Conservation (phyloP, 169 alveolate genomes). For the Cyclospora cayetanensis region DNA sequence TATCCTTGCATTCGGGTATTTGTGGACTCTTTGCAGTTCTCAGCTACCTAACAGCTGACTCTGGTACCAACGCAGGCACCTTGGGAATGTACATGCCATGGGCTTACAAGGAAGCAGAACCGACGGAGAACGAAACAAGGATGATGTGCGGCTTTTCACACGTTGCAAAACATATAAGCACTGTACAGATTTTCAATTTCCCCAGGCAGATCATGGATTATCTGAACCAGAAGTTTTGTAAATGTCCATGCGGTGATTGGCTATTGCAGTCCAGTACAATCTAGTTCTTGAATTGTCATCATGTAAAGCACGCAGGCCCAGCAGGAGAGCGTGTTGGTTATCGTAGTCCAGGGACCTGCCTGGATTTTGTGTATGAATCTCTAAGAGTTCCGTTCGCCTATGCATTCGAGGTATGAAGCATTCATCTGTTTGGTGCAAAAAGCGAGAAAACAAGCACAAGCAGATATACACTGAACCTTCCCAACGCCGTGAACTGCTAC, state of each 20-base stretch:
- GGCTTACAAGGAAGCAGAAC: slow-evolving; percentile 42
- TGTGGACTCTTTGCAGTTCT: background rate
- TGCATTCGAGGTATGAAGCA: slow-evolving; percentile 33
- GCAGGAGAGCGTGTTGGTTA: slow-evolving; percentile 45
- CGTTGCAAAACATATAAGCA: background rate
- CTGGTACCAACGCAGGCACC: slow-evolving; percentile 16
- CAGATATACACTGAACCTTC: slow-evolving; percentile 32
- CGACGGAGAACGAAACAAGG: background rate
- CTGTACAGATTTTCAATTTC: background rate
- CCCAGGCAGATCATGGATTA: background rate
- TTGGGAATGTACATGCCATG: slow-evolving; percentile 60
- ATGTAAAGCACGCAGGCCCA: background rate
- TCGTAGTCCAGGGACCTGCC: slow-evolving; percentile 60
- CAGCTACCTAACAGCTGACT: no score
- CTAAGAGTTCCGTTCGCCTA: slow-evolving; percentile 18
- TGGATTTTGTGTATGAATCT: slow-evolving; percentile 59
- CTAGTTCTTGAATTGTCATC: background rate
- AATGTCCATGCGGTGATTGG: slow-evolving; percentile 37
- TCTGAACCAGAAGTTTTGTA: slow-evolving; percentile 25
- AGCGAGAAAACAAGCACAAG: background rate
- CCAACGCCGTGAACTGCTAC: background rate
- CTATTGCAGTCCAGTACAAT: background rate
- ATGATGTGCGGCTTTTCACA: slow-evolving; percentile 9
- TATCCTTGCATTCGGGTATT: slow-evolving; percentile 54
- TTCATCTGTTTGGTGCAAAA: background rate